Percentiles rank a stretch among this genome's conserved stretches.
phyloP scores from a whole-genome alignment of 441 rosid species.

The Theobroma grandiflorum region DNA sequence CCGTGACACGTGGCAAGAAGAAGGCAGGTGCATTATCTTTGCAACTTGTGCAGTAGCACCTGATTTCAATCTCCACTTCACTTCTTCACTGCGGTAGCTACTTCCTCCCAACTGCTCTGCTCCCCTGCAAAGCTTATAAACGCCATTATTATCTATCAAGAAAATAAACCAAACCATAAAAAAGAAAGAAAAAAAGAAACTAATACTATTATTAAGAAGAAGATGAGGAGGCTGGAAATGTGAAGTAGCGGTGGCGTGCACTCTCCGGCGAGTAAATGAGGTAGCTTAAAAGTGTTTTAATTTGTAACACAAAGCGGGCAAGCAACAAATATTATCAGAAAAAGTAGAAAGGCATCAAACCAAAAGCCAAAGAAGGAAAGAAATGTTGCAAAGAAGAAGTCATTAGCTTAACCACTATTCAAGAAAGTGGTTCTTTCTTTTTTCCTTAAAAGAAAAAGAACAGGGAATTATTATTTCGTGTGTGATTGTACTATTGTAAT shows the following conservation, averaged over 20 bases:
- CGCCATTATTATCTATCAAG: neutral
- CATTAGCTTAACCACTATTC: neutral
- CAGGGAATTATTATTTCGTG: neutral
- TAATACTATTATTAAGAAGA: neutral
- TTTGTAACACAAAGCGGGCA: slow-evolving; percentile 26
- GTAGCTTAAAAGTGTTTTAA: slow-evolving; percentile 9
- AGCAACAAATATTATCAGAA: slow-evolving; percentile 30
- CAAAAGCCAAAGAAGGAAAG: slow-evolving; percentile 15
- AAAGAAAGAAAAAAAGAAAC: neutral
- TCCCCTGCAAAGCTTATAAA: slow-evolving; percentile 11
- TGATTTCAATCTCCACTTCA: neutral
- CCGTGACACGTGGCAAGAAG: neutral
- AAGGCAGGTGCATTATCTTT: neutral
- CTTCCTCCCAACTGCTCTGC: neutral
- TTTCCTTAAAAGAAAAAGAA: slow-evolving; percentile 3
- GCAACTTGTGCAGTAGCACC: neutral
- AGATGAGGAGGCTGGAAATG: neutral
- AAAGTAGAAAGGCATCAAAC: neutral
- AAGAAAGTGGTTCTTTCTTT: neutral
- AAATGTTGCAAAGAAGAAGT: slow-evolving; percentile 6
- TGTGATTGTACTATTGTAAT: neutral
- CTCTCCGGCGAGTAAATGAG: slow-evolving; percentile 9
- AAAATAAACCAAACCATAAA: neutral
- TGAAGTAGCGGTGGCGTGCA: slow-evolving; percentile 23
- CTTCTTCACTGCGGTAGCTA: neutral